Evolutionary conservation across 108 stramenopile genomes (phyloP), one percentile per base, ranked within the genome.

Genomic region (Nannochloropsis salina): DNA sequence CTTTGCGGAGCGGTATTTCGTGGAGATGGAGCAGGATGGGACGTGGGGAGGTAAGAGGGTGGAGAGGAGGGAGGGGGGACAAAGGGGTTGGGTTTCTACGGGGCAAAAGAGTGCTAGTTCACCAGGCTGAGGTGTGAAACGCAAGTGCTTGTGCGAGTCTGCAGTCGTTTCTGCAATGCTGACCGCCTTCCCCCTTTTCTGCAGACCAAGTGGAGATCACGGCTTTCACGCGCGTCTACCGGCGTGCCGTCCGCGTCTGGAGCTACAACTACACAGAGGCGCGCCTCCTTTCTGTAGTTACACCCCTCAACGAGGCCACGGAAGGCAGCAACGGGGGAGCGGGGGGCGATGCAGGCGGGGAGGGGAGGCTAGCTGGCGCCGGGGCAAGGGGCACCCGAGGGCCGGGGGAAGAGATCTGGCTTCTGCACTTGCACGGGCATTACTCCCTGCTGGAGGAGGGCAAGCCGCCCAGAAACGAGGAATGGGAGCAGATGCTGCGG

Each of bases 261-360:
- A 74, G 61, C 61, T 74, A 74, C 61, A 74, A 74, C 61, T 74
- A 74, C 61, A n/a, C 61, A 15, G 61, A 74, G 6, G 61, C 61
- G 20, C 61, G 61, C 61, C 61, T 74, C 6, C 61, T 74, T n/a
- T 74, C 61, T 1, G 61, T 74, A 15, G n/a, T 74, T 6, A 74
- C 61, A n/a, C 61, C 61, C 61, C 61, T 74, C 61, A n/a, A 74
- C 6, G 61, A 74, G 8, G 20, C 61, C 61, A 74, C 61, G 5
- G 20, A 1, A 15, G n/a, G 20, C 61, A 31, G 31, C 1, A 0
- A 31, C 31, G 31, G 31, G 31, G 31, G 31, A 31, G 31, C 31
- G 31, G 31, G 31, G 31, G 31, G 31, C 31, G 31, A 31, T 31
- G 31, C 31, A 31, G 31, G 31, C 31, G 31, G 31, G 31, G 31